Evolutionary conservation across 306 rosid genomes (phyloP).

Genomic region (Arachis hypogaea): DNA sequence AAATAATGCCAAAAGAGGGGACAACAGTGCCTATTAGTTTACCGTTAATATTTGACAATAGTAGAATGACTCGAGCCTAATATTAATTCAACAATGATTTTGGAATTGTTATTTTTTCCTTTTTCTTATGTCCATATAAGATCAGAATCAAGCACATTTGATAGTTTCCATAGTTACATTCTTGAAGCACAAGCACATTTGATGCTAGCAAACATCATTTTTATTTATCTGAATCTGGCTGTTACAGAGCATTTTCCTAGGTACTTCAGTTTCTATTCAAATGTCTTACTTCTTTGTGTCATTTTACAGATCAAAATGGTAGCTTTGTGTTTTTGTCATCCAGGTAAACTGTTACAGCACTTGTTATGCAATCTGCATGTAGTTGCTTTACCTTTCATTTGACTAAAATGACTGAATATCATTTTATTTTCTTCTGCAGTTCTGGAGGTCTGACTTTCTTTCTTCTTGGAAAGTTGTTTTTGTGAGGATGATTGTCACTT

Average conservation of each 20-base stretch:
- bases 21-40: constrained; percentile 18
- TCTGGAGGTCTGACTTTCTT: constrained; percentile 65
- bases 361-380: background rate
- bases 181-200: background rate
- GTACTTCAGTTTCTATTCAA: constrained; percentile 5
- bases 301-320: constrained; percentile 67
- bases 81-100: constrained; percentile 9
- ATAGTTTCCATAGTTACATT: background rate
- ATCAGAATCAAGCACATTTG: background rate
- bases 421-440: constrained; percentile 62
- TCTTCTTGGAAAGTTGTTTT: constrained; percentile 45
- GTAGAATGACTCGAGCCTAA: background rate
- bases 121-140: constrained; percentile 3
- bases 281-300: constrained; percentile 34
- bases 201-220: background rate
- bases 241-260: constrained; percentile 4
- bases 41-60: background rate
- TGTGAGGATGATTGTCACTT: constrained; percentile 33
- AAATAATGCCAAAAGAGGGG: background rate
- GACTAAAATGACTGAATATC: constrained; percentile 23
- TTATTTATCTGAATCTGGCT: background rate
- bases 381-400: constrained; percentile 23
- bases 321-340: constrained; percentile 47
- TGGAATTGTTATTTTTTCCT: background rate
- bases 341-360: constrained; percentile 57